Evolutionary conservation across 805 yeast species (phyloP).

Genomic region (Kazachstania viticola): DNA sequence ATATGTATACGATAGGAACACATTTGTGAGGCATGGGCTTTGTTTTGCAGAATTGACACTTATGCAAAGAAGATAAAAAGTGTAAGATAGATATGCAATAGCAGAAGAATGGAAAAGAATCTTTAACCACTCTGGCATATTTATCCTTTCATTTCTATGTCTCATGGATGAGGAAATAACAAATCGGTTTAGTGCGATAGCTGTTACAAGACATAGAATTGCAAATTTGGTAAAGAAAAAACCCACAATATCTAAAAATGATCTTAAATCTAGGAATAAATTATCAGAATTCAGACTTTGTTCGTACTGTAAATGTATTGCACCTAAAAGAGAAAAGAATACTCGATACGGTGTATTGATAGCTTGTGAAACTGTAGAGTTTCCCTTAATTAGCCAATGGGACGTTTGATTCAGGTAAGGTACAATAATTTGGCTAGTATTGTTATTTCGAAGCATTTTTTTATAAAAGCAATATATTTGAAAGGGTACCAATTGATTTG

Average conservation of each 20-base stretch:
- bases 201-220: conserved; percentile 44
- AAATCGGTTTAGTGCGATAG: conserved; percentile 46
- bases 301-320: conserved; percentile 14
- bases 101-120: conserved; percentile 23
- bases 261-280: conserved; percentile 1
- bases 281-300: conserved; percentile 6
- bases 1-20: conserved; percentile 19
- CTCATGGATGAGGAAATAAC: conserved; percentile 28
- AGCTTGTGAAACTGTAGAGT: conserved; percentile 4
- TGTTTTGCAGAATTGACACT: no score
- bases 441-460: no score
- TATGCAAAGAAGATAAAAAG: neutral
- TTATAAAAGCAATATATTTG: no score
- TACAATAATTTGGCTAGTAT: no score
- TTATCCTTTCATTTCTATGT: neutral
- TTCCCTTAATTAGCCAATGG: conserved; percentile 10
- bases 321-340: conserved; percentile 7
- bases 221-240: conserved; percentile 43
- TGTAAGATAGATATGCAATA: conserved; percentile 6
- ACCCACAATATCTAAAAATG: conserved; percentile 14
- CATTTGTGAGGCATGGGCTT: neutral
- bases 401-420: conserved; percentile 19
- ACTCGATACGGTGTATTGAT: conserved; percentile 11
- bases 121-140: conserved; percentile 17
- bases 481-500: no score